These are phyloP conservation scores for Sclerotinia trifoliorum DNA, from an alignment of 2,329 filamentous ascomycete species.

Conservation along the genomic window DNA sequence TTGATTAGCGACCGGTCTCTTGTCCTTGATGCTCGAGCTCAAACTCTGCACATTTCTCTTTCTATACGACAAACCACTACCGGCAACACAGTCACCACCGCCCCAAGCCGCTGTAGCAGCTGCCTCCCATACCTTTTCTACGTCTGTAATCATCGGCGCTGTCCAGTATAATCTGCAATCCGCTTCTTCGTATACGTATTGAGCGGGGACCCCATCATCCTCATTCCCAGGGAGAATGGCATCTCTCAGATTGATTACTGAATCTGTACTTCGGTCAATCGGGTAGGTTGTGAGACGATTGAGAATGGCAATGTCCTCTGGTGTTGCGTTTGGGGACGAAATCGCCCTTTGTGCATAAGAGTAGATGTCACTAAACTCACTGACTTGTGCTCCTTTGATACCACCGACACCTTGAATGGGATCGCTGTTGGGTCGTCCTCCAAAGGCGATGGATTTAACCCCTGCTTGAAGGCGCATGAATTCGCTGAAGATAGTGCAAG, in stretches of 20 bases:
- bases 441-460: slow-evolving; percentile 57
- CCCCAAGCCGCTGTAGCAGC: slow-evolving; percentile 45
- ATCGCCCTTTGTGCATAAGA: slow-evolving; percentile 25
- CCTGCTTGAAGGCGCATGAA: slow-evolving; percentile 52
- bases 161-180: slow-evolving; percentile 63
- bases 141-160: slow-evolving; percentile 50
- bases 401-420: slow-evolving; percentile 65
- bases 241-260: slow-evolving; percentile 46
- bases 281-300: slow-evolving; percentile 28
- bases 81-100: slow-evolving; percentile 41
- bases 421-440: slow-evolving; percentile 54
- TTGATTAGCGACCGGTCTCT: slow-evolving; percentile 3
- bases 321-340: slow-evolving; percentile 25
- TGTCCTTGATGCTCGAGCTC: slow-evolving; percentile 1
- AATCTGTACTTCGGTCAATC: slow-evolving; percentile 36
- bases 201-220: slow-evolving; percentile 47
- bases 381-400: slow-evolving; percentile 54
- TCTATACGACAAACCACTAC: slow-evolving; percentile 29
- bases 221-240: slow-evolving; percentile 38
- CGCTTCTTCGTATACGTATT: slow-evolving; percentile 61
- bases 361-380: slow-evolving; percentile 29
- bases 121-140: slow-evolving; percentile 52
- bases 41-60: background rate
- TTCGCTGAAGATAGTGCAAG: slow-evolving; percentile 58
- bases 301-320: slow-evolving; percentile 26